Evolutionary conservation across 257 asterid genomes (phyloP).

Genomic region (Asclepias syriaca): DNA sequence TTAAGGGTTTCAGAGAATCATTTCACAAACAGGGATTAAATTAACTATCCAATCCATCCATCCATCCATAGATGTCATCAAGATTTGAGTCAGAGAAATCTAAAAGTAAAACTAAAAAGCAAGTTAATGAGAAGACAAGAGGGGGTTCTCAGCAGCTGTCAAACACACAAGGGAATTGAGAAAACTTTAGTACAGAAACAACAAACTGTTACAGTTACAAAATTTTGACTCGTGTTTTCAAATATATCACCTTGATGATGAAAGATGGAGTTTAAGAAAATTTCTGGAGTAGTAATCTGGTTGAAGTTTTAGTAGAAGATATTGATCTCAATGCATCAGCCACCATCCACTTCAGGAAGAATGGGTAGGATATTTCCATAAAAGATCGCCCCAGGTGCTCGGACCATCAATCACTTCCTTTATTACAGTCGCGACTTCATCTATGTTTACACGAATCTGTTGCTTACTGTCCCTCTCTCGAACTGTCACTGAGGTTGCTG

Average conservation of each 20-base stretch:
- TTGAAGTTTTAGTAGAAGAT: background rate
- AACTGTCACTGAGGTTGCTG: conserved; percentile 53
- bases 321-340: background rate
- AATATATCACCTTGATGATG: background rate
- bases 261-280: background rate
- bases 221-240: background rate
- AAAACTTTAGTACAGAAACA: background rate
- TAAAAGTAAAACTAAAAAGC: background rate
- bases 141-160: background rate
- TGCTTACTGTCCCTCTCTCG: conserved; percentile 83
- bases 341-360: conserved; percentile 21
- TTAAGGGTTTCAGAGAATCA: too few relatives aligned
- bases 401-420: conserved; percentile 64
- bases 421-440: conserved; percentile 65
- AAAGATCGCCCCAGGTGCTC: conserved; percentile 53
- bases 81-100: background rate
- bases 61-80: background rate
- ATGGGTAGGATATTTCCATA: conserved; percentile 62
- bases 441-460: conserved; percentile 67
- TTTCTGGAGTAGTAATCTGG: background rate
- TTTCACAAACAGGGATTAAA: too few relatives aligned
- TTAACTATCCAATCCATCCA: too few relatives aligned
- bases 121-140: background rate
- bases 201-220: background rate
- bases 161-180: background rate